These are phyloP conservation scores for Pisolithus orientalis DNA, from an alignment of 768 basidiomycete genomes.

Conservation along the genomic window DNA sequence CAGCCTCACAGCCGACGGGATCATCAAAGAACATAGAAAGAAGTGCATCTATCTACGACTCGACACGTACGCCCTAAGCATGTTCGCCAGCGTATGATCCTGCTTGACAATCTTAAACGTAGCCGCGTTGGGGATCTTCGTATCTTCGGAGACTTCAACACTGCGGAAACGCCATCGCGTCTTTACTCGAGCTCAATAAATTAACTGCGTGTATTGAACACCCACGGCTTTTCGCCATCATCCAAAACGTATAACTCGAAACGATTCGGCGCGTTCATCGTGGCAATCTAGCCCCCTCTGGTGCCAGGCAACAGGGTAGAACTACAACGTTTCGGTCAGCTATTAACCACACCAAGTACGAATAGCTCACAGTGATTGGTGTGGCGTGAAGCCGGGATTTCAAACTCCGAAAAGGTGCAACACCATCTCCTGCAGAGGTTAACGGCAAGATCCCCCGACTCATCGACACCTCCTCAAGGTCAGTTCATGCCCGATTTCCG, in stretches of 20 bases:
- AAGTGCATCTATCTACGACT: constrained; percentile 5
- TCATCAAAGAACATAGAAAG: neutral
- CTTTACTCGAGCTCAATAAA: constrained; percentile 3
- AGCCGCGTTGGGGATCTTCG: constrained; percentile 96
- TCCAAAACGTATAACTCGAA: constrained; percentile 88
- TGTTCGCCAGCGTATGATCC: constrained; percentile 94
- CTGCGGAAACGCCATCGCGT: constrained; percentile 35
- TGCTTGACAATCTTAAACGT: constrained; percentile 94
- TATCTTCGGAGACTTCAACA: constrained; percentile 89
- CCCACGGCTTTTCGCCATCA: constrained; percentile 91
- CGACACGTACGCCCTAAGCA: constrained; percentile 81
- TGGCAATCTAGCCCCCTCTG: neutral
- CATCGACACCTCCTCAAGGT: constrained; percentile 60
- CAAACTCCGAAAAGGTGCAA: constrained; percentile 19
- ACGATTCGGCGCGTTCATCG: constrained; percentile 92
- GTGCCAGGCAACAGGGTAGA: too few species aligned
- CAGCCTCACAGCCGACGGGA: neutral
- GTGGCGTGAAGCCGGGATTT: constrained; percentile 14
- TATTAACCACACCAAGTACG: constrained; percentile 4
- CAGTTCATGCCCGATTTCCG: constrained; percentile 35
- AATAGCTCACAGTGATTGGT: constrained; percentile 27
- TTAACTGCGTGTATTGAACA: constrained; percentile 15
- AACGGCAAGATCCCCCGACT: constrained; percentile 27
- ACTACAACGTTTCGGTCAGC: neutral
- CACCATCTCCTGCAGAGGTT: neutral